Base-by-base conservation (phyloP, 176 grass and related monocot species). In the Puccinellia tenuiflora region DNA sequence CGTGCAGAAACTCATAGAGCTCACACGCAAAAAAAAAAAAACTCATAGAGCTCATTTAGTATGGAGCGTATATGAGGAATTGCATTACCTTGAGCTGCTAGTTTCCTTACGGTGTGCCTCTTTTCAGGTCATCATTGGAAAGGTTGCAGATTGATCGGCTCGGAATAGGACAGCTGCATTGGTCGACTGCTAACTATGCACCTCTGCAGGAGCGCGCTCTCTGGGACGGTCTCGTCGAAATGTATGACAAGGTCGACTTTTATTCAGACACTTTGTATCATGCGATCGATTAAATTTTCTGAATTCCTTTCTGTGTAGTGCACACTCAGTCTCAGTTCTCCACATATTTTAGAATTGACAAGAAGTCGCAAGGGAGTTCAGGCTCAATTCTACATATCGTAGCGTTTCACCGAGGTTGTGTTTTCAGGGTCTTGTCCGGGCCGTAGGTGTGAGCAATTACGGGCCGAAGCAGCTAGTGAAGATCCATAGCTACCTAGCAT, bases 171-270 rank as follows among this genome's bases (percentile, higher is more conserved):
- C 92, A 98, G 85, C 55, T 95, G 80, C 96, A 95, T 85, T 95
- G 96, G 92, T 98, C 96, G 21, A 95, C 96, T 46, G 90, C 96
- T 75, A 98, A 98, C 82, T 98, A 98, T 92, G 96, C 96, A 29
- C 96, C 96, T 68, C 72, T 95, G 45, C 92, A 95, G 76, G 96
- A 98, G 83, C 79, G 84, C 9, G 89, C 91, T 81, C 92, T 98
- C 26, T 98, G 96, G 96, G 87, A 93, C 62, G 93, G 96, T 28
- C 80, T 95, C 29, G 91, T 92, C 83, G 89, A 92, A 84, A 98
- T 98, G 92, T 93, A 93, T 87, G 96, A 98, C 56, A 86, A 95
- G 96, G 96, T 98, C 73, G 77, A 62, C 74, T 67, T 73, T 79
- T 68, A 75, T 85, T 5, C 76, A 81, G 85, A 68, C 52, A 88